phyloP scores from a whole-genome alignment of 345 rosid genomes.

The Turritis glabra region DNA sequence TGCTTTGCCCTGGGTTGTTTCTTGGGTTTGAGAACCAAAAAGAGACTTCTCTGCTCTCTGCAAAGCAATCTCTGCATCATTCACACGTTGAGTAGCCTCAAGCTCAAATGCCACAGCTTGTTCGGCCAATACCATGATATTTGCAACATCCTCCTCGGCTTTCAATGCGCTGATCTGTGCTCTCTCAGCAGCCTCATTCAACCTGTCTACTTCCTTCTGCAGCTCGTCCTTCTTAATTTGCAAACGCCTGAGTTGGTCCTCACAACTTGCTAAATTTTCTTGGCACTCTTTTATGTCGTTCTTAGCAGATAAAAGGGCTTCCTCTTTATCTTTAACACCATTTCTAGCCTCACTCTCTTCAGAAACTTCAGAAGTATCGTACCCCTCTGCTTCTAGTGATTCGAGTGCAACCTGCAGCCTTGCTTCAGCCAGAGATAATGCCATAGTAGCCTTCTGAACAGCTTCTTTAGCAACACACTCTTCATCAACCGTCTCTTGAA shows the following conservation, averaged over 20 bases:
- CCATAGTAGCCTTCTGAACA: constrained; percentile 80
- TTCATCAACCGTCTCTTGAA: constrained; percentile 67
- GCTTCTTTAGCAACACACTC: constrained; percentile 75
- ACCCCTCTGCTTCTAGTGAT: constrained; percentile 47
- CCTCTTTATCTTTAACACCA: constrained; percentile 41
- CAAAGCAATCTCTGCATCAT: constrained; percentile 84
- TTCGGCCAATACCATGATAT: constrained; percentile 90
- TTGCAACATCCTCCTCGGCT: constrained; percentile 91
- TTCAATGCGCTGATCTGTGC: constrained; percentile 68
- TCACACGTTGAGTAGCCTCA: constrained; percentile 70
- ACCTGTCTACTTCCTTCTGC: constrained; percentile 71
- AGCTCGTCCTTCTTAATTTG: constrained; percentile 67
- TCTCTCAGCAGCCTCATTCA: constrained; percentile 72
- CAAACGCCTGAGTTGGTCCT: constrained; percentile 58
- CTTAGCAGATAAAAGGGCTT: constrained; percentile 52
- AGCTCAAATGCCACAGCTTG: constrained; percentile 95
- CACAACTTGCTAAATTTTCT: constrained; percentile 52
- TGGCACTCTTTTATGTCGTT: constrained; percentile 65
- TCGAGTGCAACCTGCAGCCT: constrained; percentile 73
- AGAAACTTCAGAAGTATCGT: constrained; percentile 38
- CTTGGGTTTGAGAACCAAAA: constrained; percentile 49
- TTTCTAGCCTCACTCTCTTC: constrained; percentile 42
- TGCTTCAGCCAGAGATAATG: constrained; percentile 86
- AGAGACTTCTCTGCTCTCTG: constrained; percentile 68
- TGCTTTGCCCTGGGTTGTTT: constrained; percentile 45